Evolutionary conservation across 257 asterid species (phyloP), one percentile per base, ranked within the genome.

Genomic region (Leonotis leonurus): DNA sequence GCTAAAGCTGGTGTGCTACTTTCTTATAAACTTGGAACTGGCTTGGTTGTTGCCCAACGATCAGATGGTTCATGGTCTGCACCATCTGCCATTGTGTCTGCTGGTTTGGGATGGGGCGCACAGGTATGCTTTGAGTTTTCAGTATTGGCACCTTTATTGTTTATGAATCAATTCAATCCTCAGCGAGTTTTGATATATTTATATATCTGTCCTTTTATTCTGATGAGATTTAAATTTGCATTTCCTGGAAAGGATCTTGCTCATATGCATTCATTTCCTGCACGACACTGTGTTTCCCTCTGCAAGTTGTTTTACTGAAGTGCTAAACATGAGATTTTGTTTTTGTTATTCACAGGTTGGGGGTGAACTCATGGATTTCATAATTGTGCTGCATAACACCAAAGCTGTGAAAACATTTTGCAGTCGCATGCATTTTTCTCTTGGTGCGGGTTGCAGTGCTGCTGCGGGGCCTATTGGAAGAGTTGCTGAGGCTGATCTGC

Each of bases 1-100:
- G 97, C 86, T 55, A 90, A 93, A 85, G 96, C 84, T 67, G 99
- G 97, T 30, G 87, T 75, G 46, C 59, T 93, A 36, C 82, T 93
- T 64, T 37, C 96, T 27, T 93, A 93, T 77, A 93, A 93, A 78
- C 81, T 90, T 65, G 99, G 99, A 26, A 87, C 94, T 50, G 99
- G 97, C 58, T 76, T 93, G 81, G 99, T 93, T 45, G 82, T 93
- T 71, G 83, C 96, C 64, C 80, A 92, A 67, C 81, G 92, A 73
- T 80, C 95, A 60, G 96, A 93, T 77, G 97, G 99, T 27, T 87
- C 97, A 18, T 93, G 99, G 99, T 93, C 99, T 56, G 97, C 99
- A 65, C 97, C 97, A 62, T 93, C 99, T 70, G 96, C 97, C 74
- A 82, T 93, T 58, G 69, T 80, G 33, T 93, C 97, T 27, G 83